phyloP scores from a whole-genome alignment of 257 asterid species.

The Solanum chmielewskii region DNA sequence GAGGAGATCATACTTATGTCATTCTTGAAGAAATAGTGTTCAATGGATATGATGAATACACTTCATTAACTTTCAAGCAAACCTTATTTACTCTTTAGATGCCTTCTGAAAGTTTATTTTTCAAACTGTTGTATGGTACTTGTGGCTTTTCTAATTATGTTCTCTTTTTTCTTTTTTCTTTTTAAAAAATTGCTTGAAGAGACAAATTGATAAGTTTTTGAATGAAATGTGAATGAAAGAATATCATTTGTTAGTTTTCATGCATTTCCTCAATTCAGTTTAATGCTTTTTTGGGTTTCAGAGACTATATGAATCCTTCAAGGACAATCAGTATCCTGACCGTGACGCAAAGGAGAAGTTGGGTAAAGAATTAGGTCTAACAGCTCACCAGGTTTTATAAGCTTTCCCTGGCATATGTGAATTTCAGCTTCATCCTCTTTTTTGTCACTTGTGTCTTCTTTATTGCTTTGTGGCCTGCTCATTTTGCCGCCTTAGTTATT shows the following conservation, averaged over 20 bases:
- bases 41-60: not conserved
- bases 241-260: not conserved
- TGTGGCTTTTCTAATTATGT: not conserved
- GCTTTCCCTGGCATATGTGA: not conserved
- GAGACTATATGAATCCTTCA: constrained; percentile 65
- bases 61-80: not conserved
- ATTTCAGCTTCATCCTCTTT: not conserved
- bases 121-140: not conserved
- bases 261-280: not conserved
- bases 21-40: not conserved
- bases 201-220: not conserved
- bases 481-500: not conserved
- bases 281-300: constrained; percentile 17
- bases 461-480: not conserved
- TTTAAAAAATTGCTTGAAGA: not conserved
- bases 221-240: not conserved
- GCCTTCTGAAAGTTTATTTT: not conserved
- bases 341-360: constrained; percentile 44
- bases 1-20: not conserved
- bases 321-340: constrained; percentile 70
- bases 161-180: not conserved
- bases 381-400: constrained; percentile 46
- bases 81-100: not conserved
- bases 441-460: not conserved
- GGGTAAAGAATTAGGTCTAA: constrained; percentile 66